Base-by-base conservation (phyloP, 2,329 filamentous ascomycete species). In the Daldinia sp. region DNA sequence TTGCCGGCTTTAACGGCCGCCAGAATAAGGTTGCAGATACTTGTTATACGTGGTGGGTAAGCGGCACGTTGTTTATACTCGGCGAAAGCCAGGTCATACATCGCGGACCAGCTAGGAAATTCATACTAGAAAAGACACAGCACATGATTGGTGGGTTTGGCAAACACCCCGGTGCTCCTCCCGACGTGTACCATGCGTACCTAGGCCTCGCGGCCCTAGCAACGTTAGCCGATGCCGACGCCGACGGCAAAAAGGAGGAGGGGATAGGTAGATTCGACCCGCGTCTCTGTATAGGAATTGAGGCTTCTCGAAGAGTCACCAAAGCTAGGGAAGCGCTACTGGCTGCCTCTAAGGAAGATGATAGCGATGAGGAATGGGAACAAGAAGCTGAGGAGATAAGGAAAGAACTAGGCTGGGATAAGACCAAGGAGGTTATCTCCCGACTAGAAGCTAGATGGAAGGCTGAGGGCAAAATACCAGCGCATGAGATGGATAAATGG, bases 21-120 rank as follows among this genome's bases (percentile, higher is more conserved):
- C 88, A 87, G 74, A 97, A 97, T 80, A 99, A 99, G 77, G 84
- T 89, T 48, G 91, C 92, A 8, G 95, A 99, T 77, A 98, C 95
- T 0, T 99, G 95, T 78, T 99, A 99, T 77, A 90, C 88, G 19
- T 99, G 94, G 82, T 99, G 95, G 95, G 92, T 92, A 0, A 84
- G 85, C 3, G 93, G 87, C 1, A 87, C 93, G 1, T 74, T 87
- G 0, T 64, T 89, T 81, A 86, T 91, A 70, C 79, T 91, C 9
- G 82, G 84, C 27, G 77, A 84, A 58, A 77, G 82, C 10, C 75
- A 83, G 1, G 78, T 93, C n/a, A 77, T 93, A 25, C 82, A 89
- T 59, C 76, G 78, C 4, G 73, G 76, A 9, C 83, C 88, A 0
- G 87, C 90, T 43, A 86, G 92, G n/a, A 83, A 85, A 49, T 98